These are phyloP conservation scores for Trichophaea hybrida DNA, from an alignment of 2,329 filamentous ascomycete genomes.

Conservation along the genomic window DNA sequence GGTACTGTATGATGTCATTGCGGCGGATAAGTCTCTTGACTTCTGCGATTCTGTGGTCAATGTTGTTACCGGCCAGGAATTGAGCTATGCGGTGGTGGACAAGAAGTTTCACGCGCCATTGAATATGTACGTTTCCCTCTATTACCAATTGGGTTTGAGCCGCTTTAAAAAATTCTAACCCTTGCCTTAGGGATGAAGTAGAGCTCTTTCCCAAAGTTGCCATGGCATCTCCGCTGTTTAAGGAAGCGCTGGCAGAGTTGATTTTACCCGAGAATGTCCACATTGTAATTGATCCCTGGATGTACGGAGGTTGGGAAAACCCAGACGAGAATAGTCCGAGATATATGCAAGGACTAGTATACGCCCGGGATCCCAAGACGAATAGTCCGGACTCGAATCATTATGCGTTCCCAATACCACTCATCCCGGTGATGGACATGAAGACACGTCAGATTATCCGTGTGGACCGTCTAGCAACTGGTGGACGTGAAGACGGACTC, in stretches of 20 bases:
- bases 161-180: constrained; percentile 14
- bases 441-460: constrained; percentile 42
- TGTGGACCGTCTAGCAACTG: constrained; percentile 43
- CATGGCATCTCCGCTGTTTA: constrained; percentile 35
- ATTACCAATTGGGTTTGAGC: constrained; percentile 2
- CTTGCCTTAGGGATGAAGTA: constrained; percentile 24
- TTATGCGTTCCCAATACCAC: constrained; percentile 47
- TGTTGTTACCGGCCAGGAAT: constrained; percentile 36
- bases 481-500: constrained; percentile 38
- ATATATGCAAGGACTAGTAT: constrained; percentile 40
- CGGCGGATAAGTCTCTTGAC: constrained; percentile 33
- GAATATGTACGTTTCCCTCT: constrained; percentile 41
- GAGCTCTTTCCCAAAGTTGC: constrained; percentile 24
- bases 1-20: constrained; percentile 29
- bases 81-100: constrained; percentile 39
- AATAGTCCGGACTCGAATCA: constrained; percentile 45
- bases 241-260: constrained; percentile 37
- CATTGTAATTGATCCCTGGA: constrained; percentile 47
- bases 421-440: constrained; percentile 46
- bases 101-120: constrained; percentile 41
- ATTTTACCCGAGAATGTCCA: constrained; percentile 35
- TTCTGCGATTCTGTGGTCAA: constrained; percentile 44
- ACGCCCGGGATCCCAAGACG: constrained; percentile 31
- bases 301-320: constrained; percentile 40
- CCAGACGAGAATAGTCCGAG: constrained; percentile 33